Evolutionary conservation across 2,329 filamentous ascomycete species (phyloP).

Genomic region (Botrytis aclada): DNA sequence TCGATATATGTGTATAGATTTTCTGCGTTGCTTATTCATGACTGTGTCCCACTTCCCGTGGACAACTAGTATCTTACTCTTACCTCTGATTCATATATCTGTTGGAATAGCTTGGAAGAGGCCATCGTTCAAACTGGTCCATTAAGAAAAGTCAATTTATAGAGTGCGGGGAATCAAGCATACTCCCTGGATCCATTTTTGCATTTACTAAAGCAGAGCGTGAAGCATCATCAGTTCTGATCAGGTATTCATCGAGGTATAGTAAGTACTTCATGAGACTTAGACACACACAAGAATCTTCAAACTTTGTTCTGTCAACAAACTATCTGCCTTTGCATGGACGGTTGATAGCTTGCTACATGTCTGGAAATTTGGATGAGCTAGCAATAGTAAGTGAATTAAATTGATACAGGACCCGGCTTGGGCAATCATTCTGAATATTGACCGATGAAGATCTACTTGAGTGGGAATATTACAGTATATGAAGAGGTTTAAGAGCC

Average conservation of each 20-base stretch:
- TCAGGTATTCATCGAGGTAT: not conserved
- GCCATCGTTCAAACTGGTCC: not conserved
- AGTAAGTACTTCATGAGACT: not conserved
- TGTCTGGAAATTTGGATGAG: not conserved
- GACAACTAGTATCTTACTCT: no score
- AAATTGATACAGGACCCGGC: not conserved
- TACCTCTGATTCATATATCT: not conserved
- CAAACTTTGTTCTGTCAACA: not conserved
- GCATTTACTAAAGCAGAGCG: not conserved
- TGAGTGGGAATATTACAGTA: not conserved
- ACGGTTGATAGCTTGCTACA: not conserved
- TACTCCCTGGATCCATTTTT: not conserved
- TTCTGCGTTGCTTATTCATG: fast-evolving
- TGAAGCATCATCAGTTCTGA: no score
- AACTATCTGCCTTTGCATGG: not conserved
- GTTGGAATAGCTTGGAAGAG: not conserved
- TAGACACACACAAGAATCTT: no score
- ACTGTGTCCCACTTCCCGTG: fast-evolving
- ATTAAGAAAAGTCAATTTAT: not conserved
- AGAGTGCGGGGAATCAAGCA: not conserved
- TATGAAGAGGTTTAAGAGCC: not conserved
- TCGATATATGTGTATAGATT: not conserved
- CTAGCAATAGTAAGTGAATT: no score
- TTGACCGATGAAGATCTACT: not conserved
- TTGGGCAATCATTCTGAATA: not conserved